These are phyloP conservation scores for Cryptococcus sp. DNA, from an alignment of 1,284 basidiomycete genomes.

Conservation along the genomic window DNA sequence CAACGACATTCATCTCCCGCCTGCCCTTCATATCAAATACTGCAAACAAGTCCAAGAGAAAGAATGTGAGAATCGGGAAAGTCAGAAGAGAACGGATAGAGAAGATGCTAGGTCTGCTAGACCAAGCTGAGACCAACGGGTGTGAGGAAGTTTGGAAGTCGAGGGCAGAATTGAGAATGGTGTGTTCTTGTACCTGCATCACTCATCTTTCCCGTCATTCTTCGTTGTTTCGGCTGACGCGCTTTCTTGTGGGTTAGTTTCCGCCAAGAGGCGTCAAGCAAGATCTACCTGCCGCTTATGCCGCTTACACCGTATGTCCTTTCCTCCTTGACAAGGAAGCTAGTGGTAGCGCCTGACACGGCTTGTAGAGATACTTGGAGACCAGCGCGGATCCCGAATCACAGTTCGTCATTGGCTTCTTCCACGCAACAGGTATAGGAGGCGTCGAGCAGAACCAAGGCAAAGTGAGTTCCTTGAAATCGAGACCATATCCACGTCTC, in stretches of 20 bases:
- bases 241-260: slow-evolving; percentile 27
- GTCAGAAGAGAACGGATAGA: slow-evolving; percentile 57
- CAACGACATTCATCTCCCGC: slow-evolving; percentile 66
- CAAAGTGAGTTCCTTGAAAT: slow-evolving; percentile 51
- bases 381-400: slow-evolving; percentile 66
- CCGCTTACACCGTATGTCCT: slow-evolving; percentile 33
- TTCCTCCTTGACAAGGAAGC: too few relatives aligned
- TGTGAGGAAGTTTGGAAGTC: slow-evolving; percentile 72
- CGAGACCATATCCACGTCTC: neutral
- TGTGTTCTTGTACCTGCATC: slow-evolving; percentile 50
- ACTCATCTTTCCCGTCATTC: slow-evolving; percentile 10
- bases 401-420: slow-evolving; percentile 80
- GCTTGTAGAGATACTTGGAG: slow-evolving; percentile 58
- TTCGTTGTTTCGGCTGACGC: slow-evolving; percentile 3
- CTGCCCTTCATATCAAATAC: slow-evolving; percentile 59
- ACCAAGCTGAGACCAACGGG: slow-evolving; percentile 75
- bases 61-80: slow-evolving; percentile 49
- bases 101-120: slow-evolving; percentile 72
- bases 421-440: slow-evolving; percentile 80
- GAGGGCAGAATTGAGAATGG: slow-evolving; percentile 70
- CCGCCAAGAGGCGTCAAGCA: slow-evolving; percentile 46
- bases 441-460: slow-evolving; percentile 58
- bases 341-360: neutral
- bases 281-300: slow-evolving; percentile 38
- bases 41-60: slow-evolving; percentile 24